Percentiles rank a stretch among this genome's conserved stretches.
These are phyloP conservation scores for Penicillium sp. DNA, from an alignment of 2,329 filamentous ascomycete genomes.

Conservation along the genomic window DNA sequence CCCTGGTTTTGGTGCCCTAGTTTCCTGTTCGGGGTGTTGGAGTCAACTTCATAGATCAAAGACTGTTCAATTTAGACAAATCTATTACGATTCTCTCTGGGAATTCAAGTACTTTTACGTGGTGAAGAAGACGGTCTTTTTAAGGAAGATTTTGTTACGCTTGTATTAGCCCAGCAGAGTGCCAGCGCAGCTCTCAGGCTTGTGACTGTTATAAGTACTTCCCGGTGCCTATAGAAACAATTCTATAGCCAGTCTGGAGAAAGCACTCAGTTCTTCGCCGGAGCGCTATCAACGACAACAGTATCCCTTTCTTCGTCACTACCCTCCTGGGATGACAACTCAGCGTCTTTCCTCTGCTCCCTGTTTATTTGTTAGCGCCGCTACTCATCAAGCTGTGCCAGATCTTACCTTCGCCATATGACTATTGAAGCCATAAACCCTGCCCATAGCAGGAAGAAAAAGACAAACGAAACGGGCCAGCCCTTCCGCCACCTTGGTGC, in stretches of 20 bases:
- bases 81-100: too few relatives aligned
- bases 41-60: too few relatives aligned
- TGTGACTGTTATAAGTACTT: too few relatives aligned
- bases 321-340: neutral
- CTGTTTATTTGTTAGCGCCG: conserved; percentile 1
- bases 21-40: neutral
- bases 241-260: neutral
- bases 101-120: too few relatives aligned
- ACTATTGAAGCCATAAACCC: conserved; percentile 25
- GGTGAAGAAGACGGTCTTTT: too few relatives aligned
- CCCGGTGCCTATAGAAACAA: too few relatives aligned
- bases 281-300: conserved; percentile 5
- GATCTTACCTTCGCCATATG: conserved; percentile 20
- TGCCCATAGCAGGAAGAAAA: conserved; percentile 49
- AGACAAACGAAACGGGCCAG: conserved; percentile 52
- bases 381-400: neutral
- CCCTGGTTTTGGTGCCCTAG: conserved; percentile 4
- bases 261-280: neutral
- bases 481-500: conserved; percentile 53
- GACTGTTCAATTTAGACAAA: too few relatives aligned
- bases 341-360: conserved; percentile 11
- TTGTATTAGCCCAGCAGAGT: too few relatives aligned
- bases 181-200: too few relatives aligned
- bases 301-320: conserved; percentile 17
- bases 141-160: too few relatives aligned